These are phyloP conservation scores for Thamnidium elegans DNA, from an alignment of 192 early-diverging fungal species.

Conservation along the genomic window DNA sequence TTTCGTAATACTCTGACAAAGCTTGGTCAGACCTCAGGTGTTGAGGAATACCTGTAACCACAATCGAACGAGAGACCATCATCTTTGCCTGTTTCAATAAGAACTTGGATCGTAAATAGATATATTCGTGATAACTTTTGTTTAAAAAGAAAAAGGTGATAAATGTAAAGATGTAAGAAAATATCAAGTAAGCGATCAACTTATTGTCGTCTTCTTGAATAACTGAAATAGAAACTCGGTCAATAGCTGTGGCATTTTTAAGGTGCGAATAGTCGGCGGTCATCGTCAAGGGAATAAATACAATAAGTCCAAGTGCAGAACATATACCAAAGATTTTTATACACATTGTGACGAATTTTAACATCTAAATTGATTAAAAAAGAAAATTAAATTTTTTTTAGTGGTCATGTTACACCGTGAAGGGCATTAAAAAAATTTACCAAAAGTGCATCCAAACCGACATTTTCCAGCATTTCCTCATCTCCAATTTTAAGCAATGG, in stretches of 20 bases:
- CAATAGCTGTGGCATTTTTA: background rate
- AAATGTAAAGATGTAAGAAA: slow-evolving; percentile 31
- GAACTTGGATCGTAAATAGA: slow-evolving; percentile 24
- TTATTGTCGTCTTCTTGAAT: slow-evolving; percentile 13
- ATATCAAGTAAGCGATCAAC: slow-evolving; percentile 33
- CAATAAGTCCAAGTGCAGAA: slow-evolving; percentile 39
- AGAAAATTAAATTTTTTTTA: background rate
- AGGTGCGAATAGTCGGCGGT: background rate
- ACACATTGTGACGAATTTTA: slow-evolving; percentile 48
- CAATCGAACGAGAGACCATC: slow-evolving; percentile 40
- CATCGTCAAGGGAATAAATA: slow-evolving; percentile 46
- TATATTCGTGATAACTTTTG: slow-evolving; percentile 16
- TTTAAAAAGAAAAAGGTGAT: slow-evolving; percentile 24
- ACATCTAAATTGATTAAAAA: slow-evolving; percentile 39
- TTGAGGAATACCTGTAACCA: slow-evolving; percentile 51
- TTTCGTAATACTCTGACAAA: slow-evolving; percentile 50
- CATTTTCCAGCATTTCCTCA: slow-evolving; percentile 44
- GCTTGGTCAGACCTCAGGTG: slow-evolving; percentile 48
- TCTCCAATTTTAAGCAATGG: slow-evolving; percentile 42
- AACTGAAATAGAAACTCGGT: slow-evolving; percentile 25
- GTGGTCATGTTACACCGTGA: background rate
- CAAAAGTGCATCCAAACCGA: slow-evolving; percentile 60
- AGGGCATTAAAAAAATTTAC: slow-evolving; percentile 28
- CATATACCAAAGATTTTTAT: slow-evolving; percentile 47
- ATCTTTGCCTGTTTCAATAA: slow-evolving; percentile 6